Evolutionary conservation across 2,329 filamentous ascomycete species (phyloP).

Genomic region (Trichoderma citrinoviride): DNA sequence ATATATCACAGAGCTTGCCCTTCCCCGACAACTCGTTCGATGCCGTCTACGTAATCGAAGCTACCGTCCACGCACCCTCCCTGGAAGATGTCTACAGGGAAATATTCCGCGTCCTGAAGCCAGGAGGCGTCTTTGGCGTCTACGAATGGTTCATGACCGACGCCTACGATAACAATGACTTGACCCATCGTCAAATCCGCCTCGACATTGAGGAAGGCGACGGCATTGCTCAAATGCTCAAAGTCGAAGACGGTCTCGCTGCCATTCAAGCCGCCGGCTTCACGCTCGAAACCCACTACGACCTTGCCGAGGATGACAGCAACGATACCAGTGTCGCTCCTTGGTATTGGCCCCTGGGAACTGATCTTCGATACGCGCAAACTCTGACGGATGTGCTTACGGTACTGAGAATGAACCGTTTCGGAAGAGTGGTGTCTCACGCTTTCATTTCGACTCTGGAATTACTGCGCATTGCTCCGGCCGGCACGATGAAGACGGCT

Average conservation of each 20-base stretch:
- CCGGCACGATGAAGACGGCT: slow-evolving; percentile 82
- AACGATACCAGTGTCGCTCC: slow-evolving; percentile 63
- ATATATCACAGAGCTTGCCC: slow-evolving; percentile 69
- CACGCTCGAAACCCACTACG: slow-evolving; percentile 77
- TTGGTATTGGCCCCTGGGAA: slow-evolving; percentile 86
- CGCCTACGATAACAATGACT: slow-evolving; percentile 83
- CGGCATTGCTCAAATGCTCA: slow-evolving; percentile 97
- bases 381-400: slow-evolving; percentile 70
- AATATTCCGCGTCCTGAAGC: slow-evolving; percentile 93
- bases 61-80: slow-evolving; percentile 88
- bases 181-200: slow-evolving; percentile 83
- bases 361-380: slow-evolving; percentile 74
- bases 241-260: slow-evolving; percentile 71
- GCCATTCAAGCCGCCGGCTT: slow-evolving; percentile 90
- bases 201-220: slow-evolving; percentile 94
- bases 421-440: slow-evolving; percentile 69
- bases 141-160: slow-evolving; percentile 99
- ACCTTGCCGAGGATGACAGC: slow-evolving; percentile 67
- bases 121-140: slow-evolving; percentile 90
- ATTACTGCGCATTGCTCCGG: slow-evolving; percentile 65
- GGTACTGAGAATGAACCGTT: slow-evolving; percentile 79
- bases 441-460: slow-evolving; percentile 71
- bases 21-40: slow-evolving; percentile 93
- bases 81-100: slow-evolving; percentile 91
- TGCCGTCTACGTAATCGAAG: slow-evolving; percentile 95